These are phyloP conservation scores for Anisodus acutangulus DNA, from an alignment of 257 asterid species.

Conservation along the genomic window DNA sequence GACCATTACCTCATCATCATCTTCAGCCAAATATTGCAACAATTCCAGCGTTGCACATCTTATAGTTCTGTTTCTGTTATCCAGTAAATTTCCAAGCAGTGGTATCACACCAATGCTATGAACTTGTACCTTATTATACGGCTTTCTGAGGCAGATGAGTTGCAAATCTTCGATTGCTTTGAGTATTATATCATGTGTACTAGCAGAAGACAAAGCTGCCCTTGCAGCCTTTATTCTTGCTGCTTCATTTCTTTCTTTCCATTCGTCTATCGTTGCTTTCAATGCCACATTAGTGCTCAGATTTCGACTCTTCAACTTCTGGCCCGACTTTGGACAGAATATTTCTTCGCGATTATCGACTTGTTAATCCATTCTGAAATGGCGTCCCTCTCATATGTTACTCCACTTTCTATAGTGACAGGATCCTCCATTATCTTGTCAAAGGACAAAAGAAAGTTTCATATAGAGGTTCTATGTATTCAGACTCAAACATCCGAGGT, in stretches of 20 bases:
- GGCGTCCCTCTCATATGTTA: constrained; percentile 66
- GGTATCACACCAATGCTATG: constrained; percentile 66
- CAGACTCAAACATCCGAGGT: constrained; percentile 42
- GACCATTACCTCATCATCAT: constrained; percentile 66
- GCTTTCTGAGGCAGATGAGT: constrained; percentile 52
- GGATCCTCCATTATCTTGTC: constrained; percentile 81
- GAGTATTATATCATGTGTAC: constrained; percentile 66
- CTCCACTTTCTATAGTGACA: constrained; percentile 72
- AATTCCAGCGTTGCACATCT: constrained; percentile 53
- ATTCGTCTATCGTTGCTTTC: constrained; percentile 67
- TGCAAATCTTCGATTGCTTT: constrained; percentile 71
- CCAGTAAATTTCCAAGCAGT: constrained; percentile 56
- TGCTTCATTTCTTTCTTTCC: constrained; percentile 81
- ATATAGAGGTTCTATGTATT: constrained; percentile 71
- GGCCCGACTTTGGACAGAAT: constrained; percentile 65
- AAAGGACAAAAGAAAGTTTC: constrained; percentile 77
- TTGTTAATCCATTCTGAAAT: constrained; percentile 57
- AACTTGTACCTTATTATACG: constrained; percentile 59
- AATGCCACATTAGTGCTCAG: constrained; percentile 64
- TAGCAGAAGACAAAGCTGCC: constrained; percentile 69
- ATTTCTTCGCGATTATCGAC: constrained; percentile 44
- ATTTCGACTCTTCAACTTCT: constrained; percentile 51
- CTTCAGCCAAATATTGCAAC: constrained; percentile 62
- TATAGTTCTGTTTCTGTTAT: constrained; percentile 59
- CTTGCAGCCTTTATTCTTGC: constrained; percentile 73